These are phyloP conservation scores for Phascolomyces articulosus DNA, from an alignment of 371 early-diverging fungal species.

Conservation along the genomic window DNA sequence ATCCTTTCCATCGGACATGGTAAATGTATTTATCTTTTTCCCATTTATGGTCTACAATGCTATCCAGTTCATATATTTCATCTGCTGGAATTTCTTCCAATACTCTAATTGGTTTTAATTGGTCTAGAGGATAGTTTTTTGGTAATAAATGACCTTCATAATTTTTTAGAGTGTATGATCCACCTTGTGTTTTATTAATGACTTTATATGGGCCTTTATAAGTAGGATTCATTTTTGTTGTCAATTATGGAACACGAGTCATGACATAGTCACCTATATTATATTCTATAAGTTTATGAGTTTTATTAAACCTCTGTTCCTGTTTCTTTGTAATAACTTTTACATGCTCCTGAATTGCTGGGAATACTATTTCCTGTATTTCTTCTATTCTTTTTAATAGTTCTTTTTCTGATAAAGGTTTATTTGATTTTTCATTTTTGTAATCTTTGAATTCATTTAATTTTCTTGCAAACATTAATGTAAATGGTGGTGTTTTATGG, in stretches of 20 bases:
- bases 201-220: constrained; percentile 14
- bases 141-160: not conserved
- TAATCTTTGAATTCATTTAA: constrained; percentile 13
- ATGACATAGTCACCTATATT: not conserved
- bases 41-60: constrained; percentile 2
- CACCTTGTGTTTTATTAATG: constrained; percentile 4
- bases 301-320: not conserved
- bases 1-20: constrained; percentile 25
- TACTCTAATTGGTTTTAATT: not conserved
- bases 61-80: constrained; percentile 12
- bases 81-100: not conserved
- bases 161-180: constrained; percentile 14
- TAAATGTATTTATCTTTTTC: constrained; percentile 14
- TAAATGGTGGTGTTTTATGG: constrained; percentile 10
- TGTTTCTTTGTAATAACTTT: not conserved
- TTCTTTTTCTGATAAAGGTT: not conserved
- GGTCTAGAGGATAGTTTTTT: constrained; percentile 2
- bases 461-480: constrained; percentile 23
- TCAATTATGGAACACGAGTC: not conserved
- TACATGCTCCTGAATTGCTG: not conserved
- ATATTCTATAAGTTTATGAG: not conserved
- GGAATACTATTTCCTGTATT: not conserved
- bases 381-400: not conserved
- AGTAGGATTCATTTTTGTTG: not conserved
- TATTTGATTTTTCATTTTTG: not conserved